Evolutionary conservation across 2,329 filamentous ascomycete genomes (phyloP).

Genomic region (Fusarium sacchari): DNA sequence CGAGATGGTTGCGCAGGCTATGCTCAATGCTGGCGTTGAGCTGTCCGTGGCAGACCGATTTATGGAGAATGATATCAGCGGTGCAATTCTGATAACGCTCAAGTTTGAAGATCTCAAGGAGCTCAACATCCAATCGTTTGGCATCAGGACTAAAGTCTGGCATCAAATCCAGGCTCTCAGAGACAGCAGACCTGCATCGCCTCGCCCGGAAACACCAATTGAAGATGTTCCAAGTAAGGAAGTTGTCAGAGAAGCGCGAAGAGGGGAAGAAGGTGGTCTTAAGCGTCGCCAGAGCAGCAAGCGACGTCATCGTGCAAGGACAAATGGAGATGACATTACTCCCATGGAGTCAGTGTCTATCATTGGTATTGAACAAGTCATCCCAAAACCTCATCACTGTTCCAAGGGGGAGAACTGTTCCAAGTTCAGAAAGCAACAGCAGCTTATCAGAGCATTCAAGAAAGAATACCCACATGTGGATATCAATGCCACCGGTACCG

Average conservation of each 20-base stretch:
- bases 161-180: conserved; percentile 78
- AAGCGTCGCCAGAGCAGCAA: conserved; percentile 55
- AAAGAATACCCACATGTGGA: conserved; percentile 76
- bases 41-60: conserved; percentile 82
- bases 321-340: conserved; percentile 72
- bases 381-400: conserved; percentile 86
- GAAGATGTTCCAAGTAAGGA: conserved; percentile 67
- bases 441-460: conserved; percentile 77
- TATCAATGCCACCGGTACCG: conserved; percentile 67
- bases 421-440: conserved; percentile 84
- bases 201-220: conserved; percentile 67
- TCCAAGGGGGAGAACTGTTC: conserved; percentile 86
- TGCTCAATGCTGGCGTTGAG: conserved; percentile 86
- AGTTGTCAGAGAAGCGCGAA: conserved; percentile 57
- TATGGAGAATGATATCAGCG: conserved; percentile 90
- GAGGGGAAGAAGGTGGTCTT: conserved; percentile 49
- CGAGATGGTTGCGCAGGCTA: conserved; percentile 84
- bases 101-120: conserved; percentile 90
- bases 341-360: conserved; percentile 89
- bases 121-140: conserved; percentile 82
- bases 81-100: conserved; percentile 85
- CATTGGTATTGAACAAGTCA: conserved; percentile 88
- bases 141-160: conserved; percentile 82
- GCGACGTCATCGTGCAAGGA: conserved; percentile 52
- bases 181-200: conserved; percentile 62